Base-by-base conservation (phyloP, 768 basidiomycete genomes). In the Gymnopilus dilepis region DNA sequence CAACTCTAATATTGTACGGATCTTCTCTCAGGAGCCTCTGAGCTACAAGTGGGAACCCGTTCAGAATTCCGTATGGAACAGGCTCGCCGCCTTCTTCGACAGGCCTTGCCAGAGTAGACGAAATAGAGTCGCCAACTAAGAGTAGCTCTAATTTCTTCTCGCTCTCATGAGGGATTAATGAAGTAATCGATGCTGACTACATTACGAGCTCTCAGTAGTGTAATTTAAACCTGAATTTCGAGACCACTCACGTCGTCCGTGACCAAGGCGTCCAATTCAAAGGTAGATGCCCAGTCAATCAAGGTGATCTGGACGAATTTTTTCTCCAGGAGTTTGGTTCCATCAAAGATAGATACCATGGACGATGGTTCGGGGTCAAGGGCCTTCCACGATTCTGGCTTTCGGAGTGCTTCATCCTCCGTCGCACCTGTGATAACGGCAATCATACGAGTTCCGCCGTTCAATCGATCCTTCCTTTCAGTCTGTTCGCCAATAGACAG, bases 361-460 rank as follows among this genome's bases (percentile, higher is more conserved):
- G 52, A 56, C 4, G 28, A 24, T 6, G 58, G 34, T 17, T 56
- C 31, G 3, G 53, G 58, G 51, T 63, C 62, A 26, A 56, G 38
- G 5, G 53, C 41, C 22, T 40, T 47, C 62, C 62, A 63, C 3
- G 6, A 24, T 7, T 22, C 42, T 21, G 52, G 19, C 28, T 42
- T 28, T 15, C 7, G 11, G 6, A 56, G 22, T n/a, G 58, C 54
- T 2, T 28, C 58, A 17, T 56, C 52, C 28, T 41, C 38, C 11
- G 43, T 51, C 2, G 37, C 26, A 1, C 62, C 62, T 21, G 53
- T 56, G 17, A 55, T 34, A 22, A 66, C 37, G 19, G 55, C 51
- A 34, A 67, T 41, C 66, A 67, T 67, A 4, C n/a, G 48, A 4
- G 59, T 60, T 6, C 60, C 66, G 9, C 66, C 66, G 28, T 67